phyloP scores from a whole-genome alignment of 148 eudicot genomes.

The Dianthus caryophyllus region DNA sequence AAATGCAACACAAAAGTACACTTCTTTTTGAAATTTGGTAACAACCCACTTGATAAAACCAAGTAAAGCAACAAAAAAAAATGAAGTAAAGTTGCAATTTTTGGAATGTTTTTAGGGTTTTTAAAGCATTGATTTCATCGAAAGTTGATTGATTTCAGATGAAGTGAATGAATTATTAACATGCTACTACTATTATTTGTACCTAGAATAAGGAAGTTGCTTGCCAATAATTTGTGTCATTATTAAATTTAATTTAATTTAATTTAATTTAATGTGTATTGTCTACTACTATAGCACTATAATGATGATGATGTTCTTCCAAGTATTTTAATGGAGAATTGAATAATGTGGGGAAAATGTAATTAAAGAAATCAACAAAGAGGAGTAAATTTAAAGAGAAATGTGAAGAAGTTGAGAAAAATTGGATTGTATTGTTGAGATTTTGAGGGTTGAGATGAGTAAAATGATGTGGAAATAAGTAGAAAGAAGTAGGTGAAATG shows the following conservation, averaged over 20 bases:
- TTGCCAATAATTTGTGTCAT: not conserved
- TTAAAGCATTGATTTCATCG: slow-evolving; percentile 22
- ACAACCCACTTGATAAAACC: slow-evolving; percentile 38
- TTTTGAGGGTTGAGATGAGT: no score
- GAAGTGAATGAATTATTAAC: slow-evolving; percentile 21
- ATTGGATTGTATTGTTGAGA: no score
- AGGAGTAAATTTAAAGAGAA: no score
- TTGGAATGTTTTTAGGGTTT: slow-evolving; percentile 30
- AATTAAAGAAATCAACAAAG: no score
- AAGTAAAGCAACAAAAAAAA: slow-evolving; percentile 21
- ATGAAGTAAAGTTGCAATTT: slow-evolving; percentile 19
- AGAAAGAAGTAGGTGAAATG: no score
- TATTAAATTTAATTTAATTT: not conserved
- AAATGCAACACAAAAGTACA: slow-evolving; percentile 13
- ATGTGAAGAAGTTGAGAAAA: no score
- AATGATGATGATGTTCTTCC: no score
- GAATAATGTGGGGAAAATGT: no score
- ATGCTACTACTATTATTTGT: slow-evolving; percentile 3
- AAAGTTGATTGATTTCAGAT: slow-evolving; percentile 2
- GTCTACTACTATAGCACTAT: no score
- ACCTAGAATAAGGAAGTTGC: not conserved
- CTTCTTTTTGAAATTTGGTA: slow-evolving; percentile 14
- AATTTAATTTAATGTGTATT: no score
- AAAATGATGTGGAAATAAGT: no score
- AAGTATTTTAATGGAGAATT: no score